These are phyloP conservation scores for Colletotrichum lini DNA, from an alignment of 2,329 filamentous ascomycete genomes.

Conservation along the genomic window DNA sequence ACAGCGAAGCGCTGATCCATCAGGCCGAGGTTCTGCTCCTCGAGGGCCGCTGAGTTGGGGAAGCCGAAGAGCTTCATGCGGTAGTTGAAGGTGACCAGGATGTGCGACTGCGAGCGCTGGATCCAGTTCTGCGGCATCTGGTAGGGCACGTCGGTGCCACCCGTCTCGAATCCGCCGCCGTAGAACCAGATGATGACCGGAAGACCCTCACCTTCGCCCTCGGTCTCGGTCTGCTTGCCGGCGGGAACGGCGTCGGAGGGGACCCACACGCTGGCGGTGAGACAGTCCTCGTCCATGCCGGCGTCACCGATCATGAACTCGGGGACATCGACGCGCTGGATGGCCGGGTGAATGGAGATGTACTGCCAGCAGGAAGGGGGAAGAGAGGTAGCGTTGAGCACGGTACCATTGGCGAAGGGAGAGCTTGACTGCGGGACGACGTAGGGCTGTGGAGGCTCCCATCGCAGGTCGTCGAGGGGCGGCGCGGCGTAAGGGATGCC, in stretches of 20 bases:
- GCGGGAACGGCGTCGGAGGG: slow-evolving; percentile 26
- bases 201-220: slow-evolving; percentile 13
- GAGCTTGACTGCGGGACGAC: slow-evolving; percentile 17
- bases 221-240: background rate
- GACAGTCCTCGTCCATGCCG: slow-evolving; percentile 69
- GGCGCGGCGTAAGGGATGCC: slow-evolving; percentile 70
- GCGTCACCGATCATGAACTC: slow-evolving; percentile 41
- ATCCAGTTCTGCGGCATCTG: slow-evolving; percentile 49
- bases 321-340: slow-evolving; percentile 36
- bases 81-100: slow-evolving; percentile 52
- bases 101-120: slow-evolving; percentile 47
- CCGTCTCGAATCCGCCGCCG: slow-evolving; percentile 48
- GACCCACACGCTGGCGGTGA: slow-evolving; percentile 68
- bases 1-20: slow-evolving; percentile 67
- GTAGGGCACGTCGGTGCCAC: slow-evolving; percentile 48
- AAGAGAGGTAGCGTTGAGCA: slow-evolving; percentile 30
- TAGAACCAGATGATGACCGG: slow-evolving; percentile 45
- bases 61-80: slow-evolving; percentile 51
- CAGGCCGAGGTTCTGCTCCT: slow-evolving; percentile 62
- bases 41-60: slow-evolving; percentile 48
- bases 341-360: slow-evolving; percentile 38
- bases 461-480: slow-evolving; percentile 66
- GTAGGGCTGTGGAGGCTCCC: slow-evolving; percentile 52
- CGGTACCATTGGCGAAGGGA: slow-evolving; percentile 31
- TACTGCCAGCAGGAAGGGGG: slow-evolving; percentile 40